Conservation (phyloP, 495 filamentous ascomycete genomes). For the Penicillium fimorum region DNA sequence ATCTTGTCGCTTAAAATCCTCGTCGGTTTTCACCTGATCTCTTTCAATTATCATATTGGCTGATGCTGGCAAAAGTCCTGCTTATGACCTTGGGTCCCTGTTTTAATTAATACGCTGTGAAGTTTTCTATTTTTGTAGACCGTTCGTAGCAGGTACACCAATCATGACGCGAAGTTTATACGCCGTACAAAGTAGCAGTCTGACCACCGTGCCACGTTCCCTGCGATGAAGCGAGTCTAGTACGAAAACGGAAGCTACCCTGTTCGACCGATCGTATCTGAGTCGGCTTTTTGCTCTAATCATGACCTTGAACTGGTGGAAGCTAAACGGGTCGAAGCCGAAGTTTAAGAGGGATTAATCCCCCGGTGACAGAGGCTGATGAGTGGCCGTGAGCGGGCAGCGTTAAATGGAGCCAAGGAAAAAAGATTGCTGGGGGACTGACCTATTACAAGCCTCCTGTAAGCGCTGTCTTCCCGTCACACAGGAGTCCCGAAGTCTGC, state of each 20-base stretch:
- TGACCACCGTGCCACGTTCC: conserved; percentile 6
- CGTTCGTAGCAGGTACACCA: conserved; percentile 10
- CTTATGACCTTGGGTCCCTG: neutral
- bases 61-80: neutral
- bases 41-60: neutral
- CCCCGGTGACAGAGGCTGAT: conserved; percentile 14
- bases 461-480: conserved; percentile 38
- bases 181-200: neutral
- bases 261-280: neutral
- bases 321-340: neutral
- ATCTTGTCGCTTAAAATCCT: conserved; percentile 1
- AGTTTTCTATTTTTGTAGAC: conserved; percentile 8
- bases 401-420: conserved; percentile 18
- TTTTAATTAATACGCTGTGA: neutral
- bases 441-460: conserved; percentile 35
- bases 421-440: conserved; percentile 7
- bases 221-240: conserved; percentile 5
- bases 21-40: conserved; percentile 6
- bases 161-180: conserved; percentile 1
- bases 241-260: neutral
- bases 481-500: conserved; percentile 9
- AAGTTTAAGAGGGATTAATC: neutral
- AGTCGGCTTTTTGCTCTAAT: neutral
- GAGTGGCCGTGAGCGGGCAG: conserved; percentile 9
- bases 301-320: neutral